phyloP scores from a whole-genome alignment of 257 asterid species.

The Schizonepeta tenuifolia region DNA sequence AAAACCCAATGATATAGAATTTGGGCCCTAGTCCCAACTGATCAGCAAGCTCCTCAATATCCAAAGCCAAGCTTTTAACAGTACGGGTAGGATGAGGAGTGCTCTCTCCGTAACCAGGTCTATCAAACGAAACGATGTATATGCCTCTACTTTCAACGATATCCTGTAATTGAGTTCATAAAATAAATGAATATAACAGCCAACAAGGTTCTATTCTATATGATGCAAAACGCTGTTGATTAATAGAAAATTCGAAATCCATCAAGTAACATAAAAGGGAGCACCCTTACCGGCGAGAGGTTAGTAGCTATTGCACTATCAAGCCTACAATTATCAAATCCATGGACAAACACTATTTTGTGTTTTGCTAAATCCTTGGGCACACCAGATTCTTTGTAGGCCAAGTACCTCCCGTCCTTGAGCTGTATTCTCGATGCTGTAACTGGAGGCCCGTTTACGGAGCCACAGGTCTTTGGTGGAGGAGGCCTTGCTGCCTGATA shows the following conservation, averaged over 20 bases:
- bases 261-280: slow-evolving; percentile 21
- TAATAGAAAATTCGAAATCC: slow-evolving; percentile 22
- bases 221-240: not conserved
- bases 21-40: slow-evolving; percentile 75
- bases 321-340: slow-evolving; percentile 59
- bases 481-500: slow-evolving; percentile 75
- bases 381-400: slow-evolving; percentile 77
- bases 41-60: slow-evolving; percentile 88
- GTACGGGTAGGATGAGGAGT: slow-evolving; percentile 76
- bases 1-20: slow-evolving; percentile 73
- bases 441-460: slow-evolving; percentile 65
- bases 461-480: slow-evolving; percentile 68
- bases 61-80: slow-evolving; percentile 63
- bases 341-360: slow-evolving; percentile 72
- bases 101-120: slow-evolving; percentile 98
- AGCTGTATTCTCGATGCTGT: slow-evolving; percentile 77
- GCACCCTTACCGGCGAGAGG: slow-evolving; percentile 56
- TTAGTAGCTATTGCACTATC: slow-evolving; percentile 42
- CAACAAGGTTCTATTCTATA: not conserved
- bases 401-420: slow-evolving; percentile 83
- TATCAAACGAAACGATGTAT: slow-evolving; percentile 75
- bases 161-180: slow-evolving; percentile 49
- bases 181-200: slow-evolving; percentile 12
- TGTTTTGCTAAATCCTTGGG: slow-evolving; percentile 65
- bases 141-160: slow-evolving; percentile 61